Base-by-base conservation (phyloP, 768 basidiomycete genomes). In the Dentipellis sp. region DNA sequence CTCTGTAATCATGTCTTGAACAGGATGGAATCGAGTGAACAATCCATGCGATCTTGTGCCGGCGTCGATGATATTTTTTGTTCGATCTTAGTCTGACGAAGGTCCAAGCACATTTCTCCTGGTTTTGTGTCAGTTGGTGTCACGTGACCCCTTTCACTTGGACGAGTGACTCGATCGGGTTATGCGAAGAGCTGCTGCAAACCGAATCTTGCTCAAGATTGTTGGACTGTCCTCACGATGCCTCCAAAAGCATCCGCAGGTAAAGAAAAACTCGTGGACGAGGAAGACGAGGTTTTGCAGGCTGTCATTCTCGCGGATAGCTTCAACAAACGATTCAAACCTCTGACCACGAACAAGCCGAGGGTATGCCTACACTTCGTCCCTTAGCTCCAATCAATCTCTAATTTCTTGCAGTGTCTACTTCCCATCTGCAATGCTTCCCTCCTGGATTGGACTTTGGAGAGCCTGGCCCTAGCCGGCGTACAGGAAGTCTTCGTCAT, bases 401-500 rank as follows among this genome's bases (percentile, higher is more conserved):
- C 58, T 56, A 47, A 51, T 62, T 58, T 42, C 59, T 2, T 22
- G 50, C 59, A 94, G 91, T 94, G 91, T 70, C 78, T 98, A 10
- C 76, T 98, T 21, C 97, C 95, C 1, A 81, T 98, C 62, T 94
- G 94, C 72, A 97, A 97, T 70, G 88, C 89, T 0, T 88, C 94
- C 4, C 72, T 99, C 34, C 77, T 99, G 36, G 91, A 92, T 63
- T 98, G 95, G 94, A 97, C 97, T 3, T 86, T 98, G 58, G 97
- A 99, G 67, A 88, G 88, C 67, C 80, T 99, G 37, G 85, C 91
- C 29, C 76, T 97, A n/a, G 91, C 93, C 36, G 93, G 93, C 54
- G 93, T 99, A 37, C 91, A 94, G 67, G 91, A 97, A 71, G 89
- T 97, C 57, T 95, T 97, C 68, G 88, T 99, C 48, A 84, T 98